Conservation (phyloP, 2,329 filamentous ascomycete genomes). For the Aspergillus oerlinghausenensis region DNA sequence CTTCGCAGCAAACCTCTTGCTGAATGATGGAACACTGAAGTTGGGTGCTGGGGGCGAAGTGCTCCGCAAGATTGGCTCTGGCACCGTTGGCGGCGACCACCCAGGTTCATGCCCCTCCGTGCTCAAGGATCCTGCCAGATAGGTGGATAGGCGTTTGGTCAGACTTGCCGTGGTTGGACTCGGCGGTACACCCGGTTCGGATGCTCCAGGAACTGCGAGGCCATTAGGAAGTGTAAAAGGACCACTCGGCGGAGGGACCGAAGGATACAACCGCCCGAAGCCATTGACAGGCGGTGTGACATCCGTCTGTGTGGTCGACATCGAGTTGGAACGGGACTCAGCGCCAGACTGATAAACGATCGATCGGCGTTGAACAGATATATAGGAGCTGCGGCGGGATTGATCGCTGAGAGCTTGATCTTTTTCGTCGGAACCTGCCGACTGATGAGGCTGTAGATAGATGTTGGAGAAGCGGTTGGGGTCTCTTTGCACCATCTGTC, state of each 20-base stretch:
- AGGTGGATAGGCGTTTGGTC: slow-evolving; percentile 25
- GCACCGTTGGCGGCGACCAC: slow-evolving; percentile 19
- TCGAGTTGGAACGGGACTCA: slow-evolving; percentile 26
- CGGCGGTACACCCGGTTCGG: background rate
- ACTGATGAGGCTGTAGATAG: slow-evolving; percentile 24
- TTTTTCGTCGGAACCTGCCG: slow-evolving; percentile 21
- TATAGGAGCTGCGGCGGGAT: slow-evolving; percentile 25
- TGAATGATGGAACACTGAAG: slow-evolving; percentile 40
- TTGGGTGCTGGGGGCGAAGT: slow-evolving; percentile 36
- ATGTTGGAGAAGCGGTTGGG: slow-evolving; percentile 30
- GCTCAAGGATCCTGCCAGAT: slow-evolving; percentile 11
- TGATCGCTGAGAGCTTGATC: slow-evolving; percentile 20
- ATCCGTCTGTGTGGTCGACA: slow-evolving; percentile 26
- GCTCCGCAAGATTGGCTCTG: slow-evolving; percentile 23
- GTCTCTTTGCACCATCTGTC: slow-evolving; percentile 33
- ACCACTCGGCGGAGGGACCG: slow-evolving; percentile 11
- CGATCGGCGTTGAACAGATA: slow-evolving; percentile 28
- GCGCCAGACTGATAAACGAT: slow-evolving; percentile 13
- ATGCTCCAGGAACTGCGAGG: slow-evolving; percentile 5
- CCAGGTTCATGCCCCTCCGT: slow-evolving; percentile 17
- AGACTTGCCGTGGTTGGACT: slow-evolving; percentile 21
- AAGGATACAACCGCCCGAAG: slow-evolving; percentile 14
- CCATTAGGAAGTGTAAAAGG: slow-evolving; percentile 16
- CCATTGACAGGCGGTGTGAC: slow-evolving; percentile 10
- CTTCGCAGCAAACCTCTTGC: slow-evolving; percentile 31